Evolutionary conservation across 768 basidiomycete genomes (phyloP).

Genomic region (Lactarius psammicola): DNA sequence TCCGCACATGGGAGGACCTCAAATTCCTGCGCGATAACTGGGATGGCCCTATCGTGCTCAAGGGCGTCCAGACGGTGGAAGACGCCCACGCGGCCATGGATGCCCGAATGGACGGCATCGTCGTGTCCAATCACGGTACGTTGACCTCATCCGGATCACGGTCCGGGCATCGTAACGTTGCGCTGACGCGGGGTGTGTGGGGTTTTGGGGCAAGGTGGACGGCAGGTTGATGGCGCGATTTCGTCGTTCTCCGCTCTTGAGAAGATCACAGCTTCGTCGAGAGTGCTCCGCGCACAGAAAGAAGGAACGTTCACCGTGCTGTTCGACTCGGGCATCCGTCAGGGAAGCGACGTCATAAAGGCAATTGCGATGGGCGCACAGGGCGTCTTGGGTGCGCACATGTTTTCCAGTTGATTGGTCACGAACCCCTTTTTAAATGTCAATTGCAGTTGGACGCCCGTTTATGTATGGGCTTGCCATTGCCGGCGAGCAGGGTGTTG

Average conservation of each 20-base stretch:
- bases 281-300: constrained; percentile 54
- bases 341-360: constrained; percentile 79
- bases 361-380: constrained; percentile 86
- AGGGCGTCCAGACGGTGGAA: constrained; percentile 69
- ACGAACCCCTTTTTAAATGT: not conserved
- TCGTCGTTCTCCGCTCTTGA: constrained; percentile 71
- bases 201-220: constrained; percentile 52
- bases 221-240: constrained; percentile 77
- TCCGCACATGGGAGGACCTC: constrained; percentile 69
- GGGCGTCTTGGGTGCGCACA: constrained; percentile 62
- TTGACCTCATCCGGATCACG: not conserved
- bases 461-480: constrained; percentile 71
- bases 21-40: constrained; percentile 66
- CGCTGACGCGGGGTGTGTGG: not conserved
- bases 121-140: constrained; percentile 79
- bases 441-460: constrained; percentile 58
- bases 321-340: constrained; percentile 80
- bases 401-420: not conserved
- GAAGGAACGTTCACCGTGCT: constrained; percentile 65
- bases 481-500: constrained; percentile 70
- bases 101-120: constrained; percentile 63
- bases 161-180: too few species aligned
- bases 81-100: constrained; percentile 73
- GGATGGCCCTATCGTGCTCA: constrained; percentile 80
- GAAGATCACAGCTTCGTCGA: constrained; percentile 60